Percentiles rank a stretch among this genome's conserved stretches.
These are phyloP conservation scores for Rhamnella rubrinervis DNA, from an alignment of 331 rosid species.

Conservation along the genomic window DNA sequence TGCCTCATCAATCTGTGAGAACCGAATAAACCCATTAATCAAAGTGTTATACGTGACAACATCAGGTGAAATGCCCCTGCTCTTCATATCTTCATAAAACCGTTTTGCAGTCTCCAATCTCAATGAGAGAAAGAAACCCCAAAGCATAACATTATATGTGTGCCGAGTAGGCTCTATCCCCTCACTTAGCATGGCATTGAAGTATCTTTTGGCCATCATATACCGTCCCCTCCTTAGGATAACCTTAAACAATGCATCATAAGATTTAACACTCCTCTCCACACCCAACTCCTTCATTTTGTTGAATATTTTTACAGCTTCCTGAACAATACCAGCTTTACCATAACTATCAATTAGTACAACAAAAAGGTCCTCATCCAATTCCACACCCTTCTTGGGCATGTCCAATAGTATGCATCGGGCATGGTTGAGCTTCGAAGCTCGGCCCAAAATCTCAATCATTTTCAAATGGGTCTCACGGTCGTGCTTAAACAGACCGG, in stretches of 20 bases:
- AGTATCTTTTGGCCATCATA: slow-evolving; percentile 81
- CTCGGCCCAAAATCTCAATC: slow-evolving; percentile 62
- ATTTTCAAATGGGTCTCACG: slow-evolving; percentile 66
- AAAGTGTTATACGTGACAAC: slow-evolving; percentile 68
- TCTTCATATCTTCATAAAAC: slow-evolving; percentile 70
- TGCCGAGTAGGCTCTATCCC: slow-evolving; percentile 68
- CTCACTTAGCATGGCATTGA: slow-evolving; percentile 65
- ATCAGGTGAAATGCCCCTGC: slow-evolving; percentile 49
- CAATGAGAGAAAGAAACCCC: slow-evolving; percentile 77
- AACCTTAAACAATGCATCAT: slow-evolving; percentile 64
- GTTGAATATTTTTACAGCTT: slow-evolving; percentile 61
- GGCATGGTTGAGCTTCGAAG: slow-evolving; percentile 71
- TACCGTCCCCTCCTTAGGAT: slow-evolving; percentile 66
- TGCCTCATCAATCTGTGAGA: slow-evolving; percentile 67
- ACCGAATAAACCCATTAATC: slow-evolving; percentile 71
- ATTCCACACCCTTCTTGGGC: slow-evolving; percentile 37
- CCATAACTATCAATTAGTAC: slow-evolving; percentile 64
- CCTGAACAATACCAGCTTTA: slow-evolving; percentile 74
- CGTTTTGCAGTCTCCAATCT: slow-evolving; percentile 68
- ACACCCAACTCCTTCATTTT: slow-evolving; percentile 67
- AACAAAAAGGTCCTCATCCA: slow-evolving; percentile 63
- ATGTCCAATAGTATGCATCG: slow-evolving; percentile 61
- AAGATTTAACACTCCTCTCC: slow-evolving; percentile 48
- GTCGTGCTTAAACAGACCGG: slow-evolving; percentile 60
- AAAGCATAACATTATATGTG: slow-evolving; percentile 64